phyloP scores from a whole-genome alignment of 2,329 filamentous ascomycete genomes.

The Alternaria sp. region DNA sequence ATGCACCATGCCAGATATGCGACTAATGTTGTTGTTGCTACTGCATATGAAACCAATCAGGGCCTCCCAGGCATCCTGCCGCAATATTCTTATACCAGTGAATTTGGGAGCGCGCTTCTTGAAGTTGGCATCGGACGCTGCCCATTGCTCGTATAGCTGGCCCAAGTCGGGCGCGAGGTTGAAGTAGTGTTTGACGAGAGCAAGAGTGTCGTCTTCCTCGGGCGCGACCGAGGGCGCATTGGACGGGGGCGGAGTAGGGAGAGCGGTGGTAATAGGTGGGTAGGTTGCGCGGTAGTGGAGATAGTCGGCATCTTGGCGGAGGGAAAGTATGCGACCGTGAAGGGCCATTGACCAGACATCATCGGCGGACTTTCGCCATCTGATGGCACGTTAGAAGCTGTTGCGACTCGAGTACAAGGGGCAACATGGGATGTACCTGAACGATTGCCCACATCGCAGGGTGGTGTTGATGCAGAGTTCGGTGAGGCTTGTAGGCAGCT shows the following conservation, averaged over 20 bases:
- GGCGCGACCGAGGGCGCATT: conserved; percentile 42
- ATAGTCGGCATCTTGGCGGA: conserved; percentile 81
- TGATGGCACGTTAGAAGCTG: conserved; percentile 40
- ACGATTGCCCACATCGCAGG: conserved; percentile 93
- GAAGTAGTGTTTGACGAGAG: conserved; percentile 83
- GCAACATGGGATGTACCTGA: conserved; percentile 61
- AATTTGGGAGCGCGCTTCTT: conserved; percentile 86
- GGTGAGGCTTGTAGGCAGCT: conserved; percentile 79
- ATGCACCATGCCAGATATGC: conserved; percentile 96
- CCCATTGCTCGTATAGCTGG: conserved; percentile 86
- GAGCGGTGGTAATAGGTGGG: conserved; percentile 47
- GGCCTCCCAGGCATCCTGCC: conserved; percentile 96
- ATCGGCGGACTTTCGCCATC: conserved; percentile 83
- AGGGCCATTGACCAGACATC: conserved; percentile 92
- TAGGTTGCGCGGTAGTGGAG: conserved; percentile 82
- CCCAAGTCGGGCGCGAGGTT: conserved; percentile 82
- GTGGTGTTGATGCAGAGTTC: conserved; percentile 96
- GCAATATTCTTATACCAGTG: conserved; percentile 88
- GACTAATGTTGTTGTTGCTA: conserved; percentile 96
- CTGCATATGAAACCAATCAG: conserved; percentile 96
- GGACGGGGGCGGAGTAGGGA: conserved; percentile 52
- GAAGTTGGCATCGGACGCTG: conserved; percentile 84
- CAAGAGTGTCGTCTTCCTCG: conserved; percentile 74
- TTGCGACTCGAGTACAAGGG: not conserved
- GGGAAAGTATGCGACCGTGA: conserved; percentile 81